Base-by-base conservation (phyloP, 257 asterid species). In the Capsicum baccatum region DNA sequence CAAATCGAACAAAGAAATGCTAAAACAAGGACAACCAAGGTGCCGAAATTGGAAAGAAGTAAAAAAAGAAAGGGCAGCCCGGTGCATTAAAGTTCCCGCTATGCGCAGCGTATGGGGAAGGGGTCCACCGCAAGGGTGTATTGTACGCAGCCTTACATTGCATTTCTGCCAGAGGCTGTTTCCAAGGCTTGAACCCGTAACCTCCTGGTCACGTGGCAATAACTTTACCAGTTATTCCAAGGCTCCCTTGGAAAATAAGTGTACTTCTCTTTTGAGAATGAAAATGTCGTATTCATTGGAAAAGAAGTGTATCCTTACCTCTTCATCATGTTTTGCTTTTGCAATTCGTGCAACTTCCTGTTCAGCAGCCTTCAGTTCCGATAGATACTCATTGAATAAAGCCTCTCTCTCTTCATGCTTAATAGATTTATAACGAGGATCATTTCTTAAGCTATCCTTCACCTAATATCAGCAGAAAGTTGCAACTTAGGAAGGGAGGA, bases 391-490 rank as follows among this genome's bases (percentile, higher is more conserved):
- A 82, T 92, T 90, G 87, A 97, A 97, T 84, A 93, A 85, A 55
- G 85, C 86, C 88, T 97, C 99, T 91, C 97, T 89, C 8, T 95
- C 98, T 85, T 97, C 98, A 80, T 93, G 97, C 91, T 90, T 91
- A 85, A 94, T 93, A 73, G 96, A 89, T 90, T 91, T 97, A 94
- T 95, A 95, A 69, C 99, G 89, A 68, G 96, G 95, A 90, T 97
- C 98, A 91, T 88, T 81, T 89, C 92, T 93, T 57, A 97, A 85
- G 89, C 88, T 83, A 87, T 95, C 98, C 90, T 95, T 97, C 88
- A 97, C 97, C 99, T 97, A 89, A 86, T 85, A 90, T 54, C 88
- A 69, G 35, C 33, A 79, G 80, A 85, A 85, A 88, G 69, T 79
- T 67, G 79, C 79, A 63, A 68, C 78, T n/a, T 71, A 56, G 74